Percentiles rank a stretch among this genome's conserved stretches.
Evolutionary conservation across 805 yeast species (phyloP).

Genomic region (Isabelozyma heimii): DNA sequence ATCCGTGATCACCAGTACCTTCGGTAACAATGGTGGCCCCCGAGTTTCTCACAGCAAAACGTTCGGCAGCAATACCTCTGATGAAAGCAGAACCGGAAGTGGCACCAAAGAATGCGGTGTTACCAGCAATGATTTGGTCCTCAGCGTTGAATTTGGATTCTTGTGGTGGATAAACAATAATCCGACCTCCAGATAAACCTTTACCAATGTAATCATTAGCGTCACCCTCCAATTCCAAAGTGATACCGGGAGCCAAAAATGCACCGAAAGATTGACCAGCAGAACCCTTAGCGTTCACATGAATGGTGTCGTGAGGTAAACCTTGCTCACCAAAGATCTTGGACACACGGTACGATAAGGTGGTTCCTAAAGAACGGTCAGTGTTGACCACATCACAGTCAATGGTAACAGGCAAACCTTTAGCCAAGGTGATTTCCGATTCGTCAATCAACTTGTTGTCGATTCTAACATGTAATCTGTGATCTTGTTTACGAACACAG

Average conservation of each 20-base stretch:
- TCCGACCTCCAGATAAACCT: conserved; percentile 93
- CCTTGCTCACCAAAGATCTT: conserved; percentile 92
- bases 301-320: conserved; percentile 93
- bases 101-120: conserved; percentile 97
- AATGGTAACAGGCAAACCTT: conserved; percentile 93
- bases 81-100: conserved; percentile 92
- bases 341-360: conserved; percentile 89
- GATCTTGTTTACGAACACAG: conserved; percentile 91
- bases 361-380: conserved; percentile 94
- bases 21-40: conserved; percentile 97
- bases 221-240: conserved; percentile 94
- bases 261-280: conserved; percentile 99
- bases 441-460: conserved; percentile 96
- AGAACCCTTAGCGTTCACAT: conserved; percentile 84
- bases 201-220: conserved; percentile 98
- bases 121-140: conserved; percentile 95
- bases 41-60: conserved; percentile 97
- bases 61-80: conserved; percentile 97
- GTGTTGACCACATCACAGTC: conserved; percentile 93
- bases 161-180: conserved; percentile 88
- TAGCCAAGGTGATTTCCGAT: conserved; percentile 90
- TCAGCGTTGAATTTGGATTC: conserved; percentile 84
- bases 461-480: conserved; percentile 84
- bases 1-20: conserved; percentile 98
- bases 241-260: conserved; percentile 92